Conservation (phyloP, 305 asterid species). For the Fraxinus paxiana region DNA sequence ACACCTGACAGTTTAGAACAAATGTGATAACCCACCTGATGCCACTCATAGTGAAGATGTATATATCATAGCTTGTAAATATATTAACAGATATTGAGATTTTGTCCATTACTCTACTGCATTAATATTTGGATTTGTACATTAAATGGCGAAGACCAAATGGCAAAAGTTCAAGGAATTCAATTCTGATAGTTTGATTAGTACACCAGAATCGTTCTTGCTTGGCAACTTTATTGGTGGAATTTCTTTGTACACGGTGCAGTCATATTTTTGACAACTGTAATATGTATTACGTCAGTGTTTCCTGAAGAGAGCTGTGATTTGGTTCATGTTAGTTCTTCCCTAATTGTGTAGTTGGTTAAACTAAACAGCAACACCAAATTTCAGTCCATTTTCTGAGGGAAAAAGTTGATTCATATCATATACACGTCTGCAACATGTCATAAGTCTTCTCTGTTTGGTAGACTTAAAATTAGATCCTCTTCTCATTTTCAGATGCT, state of each 20-base stretch:
- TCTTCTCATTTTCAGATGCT: slow-evolving; percentile 39
- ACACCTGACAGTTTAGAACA: background rate
- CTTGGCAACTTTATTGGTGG: background rate
- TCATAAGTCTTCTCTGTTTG: background rate
- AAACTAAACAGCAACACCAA: background rate
- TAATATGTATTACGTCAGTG: background rate
- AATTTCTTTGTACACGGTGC: background rate
- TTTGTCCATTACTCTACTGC: background rate
- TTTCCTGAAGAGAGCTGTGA: background rate
- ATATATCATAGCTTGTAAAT: background rate
- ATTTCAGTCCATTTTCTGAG: background rate
- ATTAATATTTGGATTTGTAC: background rate
- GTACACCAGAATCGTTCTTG: background rate
- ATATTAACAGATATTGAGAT: background rate
- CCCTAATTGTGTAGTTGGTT: background rate
- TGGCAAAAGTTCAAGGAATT: background rate
- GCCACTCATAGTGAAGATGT: background rate
- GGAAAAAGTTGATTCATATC: background rate
- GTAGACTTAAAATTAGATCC: background rate
- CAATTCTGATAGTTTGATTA: background rate
- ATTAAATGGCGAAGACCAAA: background rate
- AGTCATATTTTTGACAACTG: background rate
- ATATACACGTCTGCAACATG: background rate
- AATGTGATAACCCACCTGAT: background rate
- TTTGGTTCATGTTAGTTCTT: background rate